Evolutionary conservation across 768 basidiomycete species (phyloP).

Genomic region (Podaxis sp.): DNA sequence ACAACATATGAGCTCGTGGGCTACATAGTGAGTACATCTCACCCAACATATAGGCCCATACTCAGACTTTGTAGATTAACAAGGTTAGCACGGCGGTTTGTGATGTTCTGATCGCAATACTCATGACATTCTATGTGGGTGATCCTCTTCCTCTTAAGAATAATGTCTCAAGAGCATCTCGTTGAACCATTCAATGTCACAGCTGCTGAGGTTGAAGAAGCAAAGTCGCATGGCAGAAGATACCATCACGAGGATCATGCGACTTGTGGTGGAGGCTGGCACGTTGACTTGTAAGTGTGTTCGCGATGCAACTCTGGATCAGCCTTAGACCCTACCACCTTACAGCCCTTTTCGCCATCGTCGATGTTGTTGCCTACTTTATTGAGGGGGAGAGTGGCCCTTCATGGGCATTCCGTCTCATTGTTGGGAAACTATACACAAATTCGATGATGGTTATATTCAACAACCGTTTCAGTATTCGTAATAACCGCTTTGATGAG

Average conservation of each 20-base stretch:
- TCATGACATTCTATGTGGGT: neutral
- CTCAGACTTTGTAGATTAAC: neutral
- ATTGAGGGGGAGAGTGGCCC: slow-evolving; percentile 7
- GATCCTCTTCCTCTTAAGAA: neutral
- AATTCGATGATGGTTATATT: slow-evolving; percentile 20
- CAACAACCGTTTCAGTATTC: slow-evolving; percentile 15
- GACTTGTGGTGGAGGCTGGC: slow-evolving; percentile 1
- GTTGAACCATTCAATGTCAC: neutral
- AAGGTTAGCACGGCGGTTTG: neutral
- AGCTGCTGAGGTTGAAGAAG: neutral
- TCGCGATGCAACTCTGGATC: neutral
- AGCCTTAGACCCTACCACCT: neutral
- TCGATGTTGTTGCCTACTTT: slow-evolving; percentile 12
- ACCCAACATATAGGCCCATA: neutral
- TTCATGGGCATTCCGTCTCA: slow-evolving; percentile 11
- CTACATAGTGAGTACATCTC: neutral
- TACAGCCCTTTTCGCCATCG: neutral
- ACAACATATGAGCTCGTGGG: neutral
- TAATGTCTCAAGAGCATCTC: neutral
- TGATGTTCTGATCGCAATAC: neutral
- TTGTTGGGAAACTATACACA: slow-evolving; percentile 18
- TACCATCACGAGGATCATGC: neutral
- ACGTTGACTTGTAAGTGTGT: slow-evolving; percentile 5
- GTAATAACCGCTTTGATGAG: neutral
- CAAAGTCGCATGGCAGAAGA: neutral